Evolutionary conservation across 441 rosid genomes (phyloP).

Genomic region (Croton setiger): DNA sequence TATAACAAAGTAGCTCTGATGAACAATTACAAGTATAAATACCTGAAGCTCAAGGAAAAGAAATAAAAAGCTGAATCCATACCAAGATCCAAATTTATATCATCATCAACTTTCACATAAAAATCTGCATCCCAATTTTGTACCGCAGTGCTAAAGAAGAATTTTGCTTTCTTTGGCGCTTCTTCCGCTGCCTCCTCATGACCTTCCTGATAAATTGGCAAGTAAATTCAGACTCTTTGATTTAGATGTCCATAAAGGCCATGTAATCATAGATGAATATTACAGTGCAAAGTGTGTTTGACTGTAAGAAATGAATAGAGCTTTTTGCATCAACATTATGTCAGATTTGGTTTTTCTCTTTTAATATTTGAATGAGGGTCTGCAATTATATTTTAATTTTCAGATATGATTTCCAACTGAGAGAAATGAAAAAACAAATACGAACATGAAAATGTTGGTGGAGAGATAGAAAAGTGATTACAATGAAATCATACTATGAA

Average conservation of each 20-base stretch:
- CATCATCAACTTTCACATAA: slow-evolving; percentile 88
- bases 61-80: slow-evolving; percentile 22
- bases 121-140: slow-evolving; percentile 96
- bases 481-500: not conserved
- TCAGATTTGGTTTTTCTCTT: not conserved
- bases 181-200: slow-evolving; percentile 94
- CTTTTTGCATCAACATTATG: not conserved
- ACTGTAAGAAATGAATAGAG: slow-evolving; percentile 7
- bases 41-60: slow-evolving; percentile 17
- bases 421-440: not conserved
- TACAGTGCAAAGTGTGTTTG: not conserved
- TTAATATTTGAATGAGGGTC: not conserved
- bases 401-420: slow-evolving; percentile 14
- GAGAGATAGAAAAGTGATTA: not conserved
- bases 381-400: slow-evolving; percentile 8
- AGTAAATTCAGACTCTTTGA: slow-evolving; percentile 17
- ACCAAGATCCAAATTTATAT: slow-evolving; percentile 81
- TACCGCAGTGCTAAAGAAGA: slow-evolving; percentile 80
- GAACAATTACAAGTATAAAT: slow-evolving; percentile 15
- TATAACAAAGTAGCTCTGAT: not conserved
- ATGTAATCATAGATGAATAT: slow-evolving; percentile 4
- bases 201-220: slow-evolving; percentile 52
- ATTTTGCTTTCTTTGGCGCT: slow-evolving; percentile 81
- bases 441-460: not conserved
- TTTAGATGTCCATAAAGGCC: slow-evolving; percentile 14